Conservation (phyloP, 2,329 filamentous ascomycete species). For the Zymoseptoria tritici region DNA sequence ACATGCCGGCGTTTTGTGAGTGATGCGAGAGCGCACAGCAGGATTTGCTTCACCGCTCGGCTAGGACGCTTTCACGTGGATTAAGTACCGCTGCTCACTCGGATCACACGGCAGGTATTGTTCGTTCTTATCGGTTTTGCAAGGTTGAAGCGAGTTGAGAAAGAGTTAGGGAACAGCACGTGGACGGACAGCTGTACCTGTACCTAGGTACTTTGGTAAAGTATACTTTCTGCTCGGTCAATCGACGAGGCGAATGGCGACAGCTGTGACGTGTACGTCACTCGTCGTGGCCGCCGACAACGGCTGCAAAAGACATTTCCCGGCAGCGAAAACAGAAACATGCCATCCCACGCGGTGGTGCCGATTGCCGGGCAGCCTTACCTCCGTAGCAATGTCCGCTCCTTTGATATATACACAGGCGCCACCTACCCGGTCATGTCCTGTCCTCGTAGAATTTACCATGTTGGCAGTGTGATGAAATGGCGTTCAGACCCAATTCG, state of each 20-base stretch:
- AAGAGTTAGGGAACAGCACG: neutral
- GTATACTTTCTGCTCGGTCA: neutral
- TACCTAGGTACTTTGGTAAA: neutral
- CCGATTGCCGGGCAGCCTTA: neutral
- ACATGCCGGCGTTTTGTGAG: neutral
- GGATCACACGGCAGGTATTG: neutral
- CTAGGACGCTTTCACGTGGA: neutral
- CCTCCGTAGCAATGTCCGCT: neutral
- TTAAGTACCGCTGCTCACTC: neutral
- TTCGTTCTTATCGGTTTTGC: neutral
- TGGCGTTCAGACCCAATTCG: neutral
- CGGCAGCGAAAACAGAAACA: neutral
- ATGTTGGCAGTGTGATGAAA: neutral
- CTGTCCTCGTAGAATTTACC: neutral
- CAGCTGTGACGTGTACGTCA: neutral
- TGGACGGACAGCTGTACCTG: neutral
- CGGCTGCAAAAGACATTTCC: neutral
- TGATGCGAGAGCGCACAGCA: neutral
- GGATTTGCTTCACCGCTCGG: too few relatives aligned
- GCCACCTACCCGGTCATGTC: neutral
- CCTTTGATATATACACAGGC: neutral
- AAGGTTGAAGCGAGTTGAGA: neutral
- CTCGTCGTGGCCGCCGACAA: neutral
- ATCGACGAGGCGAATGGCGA: neutral
- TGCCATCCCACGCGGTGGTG: neutral